These are phyloP conservation scores for Ottelia alismoides DNA, from an alignment of 106 monocot genomes.

Conservation along the genomic window DNA sequence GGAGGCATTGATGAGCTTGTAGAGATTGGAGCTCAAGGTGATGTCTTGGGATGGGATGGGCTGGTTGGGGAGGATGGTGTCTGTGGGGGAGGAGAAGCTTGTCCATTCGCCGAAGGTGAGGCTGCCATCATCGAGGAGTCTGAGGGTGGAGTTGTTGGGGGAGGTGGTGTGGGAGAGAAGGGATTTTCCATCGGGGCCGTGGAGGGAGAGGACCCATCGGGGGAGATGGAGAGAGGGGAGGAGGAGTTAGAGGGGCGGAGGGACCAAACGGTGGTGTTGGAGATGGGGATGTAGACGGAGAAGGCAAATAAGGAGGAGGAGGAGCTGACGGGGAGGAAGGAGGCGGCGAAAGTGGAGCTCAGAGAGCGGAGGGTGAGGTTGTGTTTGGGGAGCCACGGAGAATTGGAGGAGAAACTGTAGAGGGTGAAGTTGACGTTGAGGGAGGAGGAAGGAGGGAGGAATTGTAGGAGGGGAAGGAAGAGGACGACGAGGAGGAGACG, in stretches of 20 bases:
- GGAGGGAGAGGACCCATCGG: slow-evolving; percentile 16
- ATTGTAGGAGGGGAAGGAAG: neutral
- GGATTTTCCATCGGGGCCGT: slow-evolving; percentile 15
- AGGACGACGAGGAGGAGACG: neutral
- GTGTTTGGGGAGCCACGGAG: slow-evolving; percentile 30
- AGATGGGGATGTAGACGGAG: slow-evolving; percentile 15
- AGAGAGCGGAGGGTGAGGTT: slow-evolving; percentile 33
- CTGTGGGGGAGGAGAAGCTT: slow-evolving; percentile 25
- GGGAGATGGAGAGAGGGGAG: slow-evolving; percentile 20
- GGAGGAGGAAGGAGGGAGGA: neutral
- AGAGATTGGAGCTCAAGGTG: slow-evolving; percentile 9
- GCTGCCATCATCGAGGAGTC: slow-evolving; percentile 13
- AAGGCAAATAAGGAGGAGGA: slow-evolving; percentile 23
- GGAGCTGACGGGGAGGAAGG: slow-evolving; percentile 17
- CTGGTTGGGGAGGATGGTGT: slow-evolving; percentile 48
- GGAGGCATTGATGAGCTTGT: slow-evolving; percentile 16
- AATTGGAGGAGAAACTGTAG: slow-evolving; percentile 6
- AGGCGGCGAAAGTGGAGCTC: slow-evolving; percentile 38
- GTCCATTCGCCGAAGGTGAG: slow-evolving; percentile 26
- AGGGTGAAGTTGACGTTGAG: neutral
- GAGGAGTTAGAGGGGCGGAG: neutral
- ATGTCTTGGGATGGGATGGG: neutral
- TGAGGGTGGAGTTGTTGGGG: slow-evolving; percentile 4
- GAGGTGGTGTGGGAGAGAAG: slow-evolving; percentile 1
- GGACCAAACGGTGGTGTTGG: slow-evolving; percentile 21